Percentiles rank a stretch among this genome's conserved stretches.
Conservation (phyloP, 441 rosid genomes). For the Populus trichocarpa region DNA sequence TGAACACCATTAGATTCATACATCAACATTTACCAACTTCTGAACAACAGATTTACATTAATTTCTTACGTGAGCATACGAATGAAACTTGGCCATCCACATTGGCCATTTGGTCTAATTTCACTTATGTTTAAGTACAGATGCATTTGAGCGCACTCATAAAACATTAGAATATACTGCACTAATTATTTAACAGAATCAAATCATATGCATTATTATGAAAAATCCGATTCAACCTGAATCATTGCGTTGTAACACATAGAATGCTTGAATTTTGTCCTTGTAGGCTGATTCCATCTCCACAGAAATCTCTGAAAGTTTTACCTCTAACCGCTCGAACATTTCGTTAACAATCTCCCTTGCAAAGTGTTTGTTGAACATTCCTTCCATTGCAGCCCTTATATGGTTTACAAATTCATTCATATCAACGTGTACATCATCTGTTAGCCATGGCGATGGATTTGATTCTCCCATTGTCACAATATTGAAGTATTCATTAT, state of each 20-base stretch:
- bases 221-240: neutral
- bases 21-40: neutral
- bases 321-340: conserved; percentile 24
- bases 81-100: neutral
- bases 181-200: neutral
- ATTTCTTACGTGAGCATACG: neutral
- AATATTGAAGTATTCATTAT: conserved; percentile 33
- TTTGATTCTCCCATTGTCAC: conserved; percentile 27
- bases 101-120: neutral
- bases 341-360: conserved; percentile 18
- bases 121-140: neutral
- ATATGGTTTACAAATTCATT: conserved; percentile 22
- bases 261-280: conserved; percentile 32
- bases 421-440: conserved; percentile 21
- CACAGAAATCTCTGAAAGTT: conserved; percentile 17
- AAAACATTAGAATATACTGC: neutral
- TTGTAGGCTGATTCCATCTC: conserved; percentile 29
- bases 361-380: conserved; percentile 32
- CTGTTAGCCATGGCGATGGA: conserved; percentile 25
- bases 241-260: conserved; percentile 28
- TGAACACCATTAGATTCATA: neutral
- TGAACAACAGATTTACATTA: neutral
- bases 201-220: neutral
- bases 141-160: neutral
- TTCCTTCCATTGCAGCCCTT: conserved; percentile 43